Percentiles rank a stretch among this genome's conserved stretches.
Conservation (phyloP, 345 rosid genomes). For the Punica granatum region DNA sequence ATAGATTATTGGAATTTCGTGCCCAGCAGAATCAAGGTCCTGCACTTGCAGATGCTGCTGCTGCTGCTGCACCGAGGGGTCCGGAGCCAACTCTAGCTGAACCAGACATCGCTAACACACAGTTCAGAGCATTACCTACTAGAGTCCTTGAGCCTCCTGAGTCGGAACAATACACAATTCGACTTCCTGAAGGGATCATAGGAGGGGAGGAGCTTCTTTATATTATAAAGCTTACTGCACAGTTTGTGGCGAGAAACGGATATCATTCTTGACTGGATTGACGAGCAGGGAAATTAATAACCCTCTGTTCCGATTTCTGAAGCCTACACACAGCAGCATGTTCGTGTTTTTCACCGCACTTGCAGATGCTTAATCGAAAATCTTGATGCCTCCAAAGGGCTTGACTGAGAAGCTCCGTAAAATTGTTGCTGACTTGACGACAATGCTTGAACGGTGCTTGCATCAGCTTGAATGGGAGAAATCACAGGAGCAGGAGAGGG, state of each 20-base stretch:
- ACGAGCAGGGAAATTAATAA: constrained; percentile 66
- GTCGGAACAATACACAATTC: constrained; percentile 66
- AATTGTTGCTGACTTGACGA: constrained; percentile 56
- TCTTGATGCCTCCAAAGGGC: constrained; percentile 70
- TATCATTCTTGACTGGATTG: constrained; percentile 58
- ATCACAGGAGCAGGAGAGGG: constrained; percentile 75
- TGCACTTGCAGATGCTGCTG: constrained; percentile 27
- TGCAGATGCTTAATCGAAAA: constrained; percentile 75
- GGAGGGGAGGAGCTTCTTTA: constrained; percentile 79
- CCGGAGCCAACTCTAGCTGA: constrained; percentile 17
- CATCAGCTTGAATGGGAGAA: constrained; percentile 85
- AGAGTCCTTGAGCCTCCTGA: constrained; percentile 72
- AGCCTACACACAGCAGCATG: constrained; percentile 89
- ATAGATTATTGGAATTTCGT: constrained; percentile 57
- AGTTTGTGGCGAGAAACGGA: constrained; percentile 85
- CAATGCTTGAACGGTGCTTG: constrained; percentile 73
- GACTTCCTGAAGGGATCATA: constrained; percentile 70
- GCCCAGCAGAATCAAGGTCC: constrained; percentile 54
- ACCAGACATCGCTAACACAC: constrained; percentile 50
- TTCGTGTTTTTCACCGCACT: constrained; percentile 63
- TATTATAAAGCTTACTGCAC: constrained; percentile 76
- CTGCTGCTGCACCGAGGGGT: constrained; percentile 26
- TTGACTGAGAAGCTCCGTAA: constrained; percentile 54
- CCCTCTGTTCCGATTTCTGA: constrained; percentile 73
- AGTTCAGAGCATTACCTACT: constrained; percentile 49